Evolutionary conservation across 768 basidiomycete species (phyloP).

Genomic region (Amanita subjunquillea): DNA sequence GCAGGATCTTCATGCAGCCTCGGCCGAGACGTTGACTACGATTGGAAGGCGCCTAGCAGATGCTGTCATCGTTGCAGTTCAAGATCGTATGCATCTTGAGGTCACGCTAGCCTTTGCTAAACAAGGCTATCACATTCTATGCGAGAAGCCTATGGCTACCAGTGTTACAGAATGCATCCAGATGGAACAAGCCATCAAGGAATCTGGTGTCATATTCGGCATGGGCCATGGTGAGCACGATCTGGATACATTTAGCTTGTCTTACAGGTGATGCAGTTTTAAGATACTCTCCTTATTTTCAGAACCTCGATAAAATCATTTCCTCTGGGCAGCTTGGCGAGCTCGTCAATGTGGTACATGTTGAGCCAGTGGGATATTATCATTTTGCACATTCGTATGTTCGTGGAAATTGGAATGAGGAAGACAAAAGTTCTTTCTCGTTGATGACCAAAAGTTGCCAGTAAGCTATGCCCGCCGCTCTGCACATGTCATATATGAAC

Average conservation of each 20-base stretch:
- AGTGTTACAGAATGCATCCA: conserved; percentile 57
- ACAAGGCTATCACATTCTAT: conserved; percentile 83
- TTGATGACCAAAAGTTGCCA: conserved; percentile 90
- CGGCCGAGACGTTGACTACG: conserved; percentile 51
- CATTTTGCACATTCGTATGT: conserved; percentile 91
- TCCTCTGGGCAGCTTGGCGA: conserved; percentile 64
- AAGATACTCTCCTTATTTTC: conserved; percentile 79
- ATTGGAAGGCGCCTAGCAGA: conserved; percentile 69
- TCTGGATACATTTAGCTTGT: background rate
- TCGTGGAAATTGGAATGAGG: conserved; percentile 69
- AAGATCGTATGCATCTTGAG: conserved; percentile 70
- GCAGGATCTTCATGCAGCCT: conserved; percentile 60
- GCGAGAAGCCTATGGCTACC: conserved; percentile 91
- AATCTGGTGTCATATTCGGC: conserved; percentile 68
- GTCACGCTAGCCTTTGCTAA: conserved; percentile 65
- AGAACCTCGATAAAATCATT: conserved; percentile 58
- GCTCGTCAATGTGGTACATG: conserved; percentile 73
- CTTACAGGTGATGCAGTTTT: conserved; percentile 40
- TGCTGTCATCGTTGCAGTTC: conserved; percentile 72
- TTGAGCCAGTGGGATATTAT: conserved; percentile 80
- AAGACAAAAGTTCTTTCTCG: conserved; percentile 64
- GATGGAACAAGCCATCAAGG: conserved; percentile 65
- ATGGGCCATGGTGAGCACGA: conserved; percentile 69
- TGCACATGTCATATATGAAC: conserved; percentile 4
- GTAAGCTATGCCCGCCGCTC: conserved; percentile 30